Evolutionary conservation across 805 yeast genomes (phyloP).

Genomic region (Metschnikowia lachancei): DNA sequence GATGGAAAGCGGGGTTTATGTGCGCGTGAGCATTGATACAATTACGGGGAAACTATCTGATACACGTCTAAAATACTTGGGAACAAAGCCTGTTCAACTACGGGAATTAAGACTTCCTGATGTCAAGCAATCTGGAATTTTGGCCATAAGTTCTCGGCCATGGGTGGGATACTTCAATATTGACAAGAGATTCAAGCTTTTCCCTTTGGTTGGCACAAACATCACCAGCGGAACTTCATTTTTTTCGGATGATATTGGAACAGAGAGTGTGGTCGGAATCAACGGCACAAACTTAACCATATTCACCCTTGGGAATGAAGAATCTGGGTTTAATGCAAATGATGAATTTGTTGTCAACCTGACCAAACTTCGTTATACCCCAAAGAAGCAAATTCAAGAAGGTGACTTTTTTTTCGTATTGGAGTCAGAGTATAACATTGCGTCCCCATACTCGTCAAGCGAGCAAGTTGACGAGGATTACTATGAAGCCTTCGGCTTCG

Average conservation of each 20-base stretch:
- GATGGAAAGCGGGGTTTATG: slow-evolving; percentile 78
- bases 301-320: slow-evolving; percentile 47
- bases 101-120: slow-evolving; percentile 30
- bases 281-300: slow-evolving; percentile 52
- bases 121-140: slow-evolving; percentile 31
- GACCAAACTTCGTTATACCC: slow-evolving; percentile 49
- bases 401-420: slow-evolving; percentile 31
- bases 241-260: slow-evolving; percentile 57
- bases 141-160: slow-evolving; percentile 53
- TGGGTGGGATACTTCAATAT: slow-evolving; percentile 50
- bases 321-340: slow-evolving; percentile 25
- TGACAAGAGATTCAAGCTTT: slow-evolving; percentile 37
- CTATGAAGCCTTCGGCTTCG: slow-evolving; percentile 48
- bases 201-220: slow-evolving; percentile 46
- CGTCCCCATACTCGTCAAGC: slow-evolving; percentile 26
- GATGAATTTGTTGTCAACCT: slow-evolving; percentile 30
- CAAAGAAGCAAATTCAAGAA: slow-evolving; percentile 39
- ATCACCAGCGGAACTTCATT: slow-evolving; percentile 52
- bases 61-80: slow-evolving; percentile 69
- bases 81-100: slow-evolving; percentile 60
- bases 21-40: slow-evolving; percentile 55
- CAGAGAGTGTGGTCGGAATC: slow-evolving; percentile 65
- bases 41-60: slow-evolving; percentile 58
- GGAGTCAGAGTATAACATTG: slow-evolving; percentile 44
- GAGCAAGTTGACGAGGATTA: slow-evolving; percentile 31